Evolutionary conservation across 2,329 filamentous ascomycete species (phyloP).

Genomic region (Claviceps monticola): DNA sequence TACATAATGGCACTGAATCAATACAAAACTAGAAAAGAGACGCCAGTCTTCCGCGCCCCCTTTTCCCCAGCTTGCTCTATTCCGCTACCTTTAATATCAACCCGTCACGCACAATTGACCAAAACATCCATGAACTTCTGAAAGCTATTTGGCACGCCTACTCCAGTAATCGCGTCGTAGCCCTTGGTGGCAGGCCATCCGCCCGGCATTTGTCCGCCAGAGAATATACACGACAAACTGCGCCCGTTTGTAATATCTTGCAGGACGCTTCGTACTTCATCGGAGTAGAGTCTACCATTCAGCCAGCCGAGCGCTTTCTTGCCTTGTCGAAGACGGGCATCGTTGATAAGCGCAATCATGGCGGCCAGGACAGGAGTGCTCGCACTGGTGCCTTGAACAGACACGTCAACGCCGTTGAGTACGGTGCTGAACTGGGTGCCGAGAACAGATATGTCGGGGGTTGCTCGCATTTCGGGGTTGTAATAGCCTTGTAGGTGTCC

Average conservation of each 20-base stretch:
- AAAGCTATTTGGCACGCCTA: slow-evolving; percentile 33
- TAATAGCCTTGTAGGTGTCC: slow-evolving; percentile 30
- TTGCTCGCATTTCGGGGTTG: slow-evolving; percentile 30
- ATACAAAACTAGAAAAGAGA: no score
- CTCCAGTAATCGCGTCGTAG: slow-evolving; percentile 36
- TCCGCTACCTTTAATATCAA: no score
- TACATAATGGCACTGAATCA: no score
- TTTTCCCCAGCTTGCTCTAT: no score
- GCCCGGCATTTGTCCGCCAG: slow-evolving; percentile 16
- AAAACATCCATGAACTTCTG: slow-evolving; percentile 21
- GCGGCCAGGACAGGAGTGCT: slow-evolving; percentile 40
- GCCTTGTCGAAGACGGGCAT: slow-evolving; percentile 32
- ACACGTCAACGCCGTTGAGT: slow-evolving; percentile 13
- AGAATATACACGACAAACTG: slow-evolving; percentile 26
- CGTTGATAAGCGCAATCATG: slow-evolving; percentile 41
- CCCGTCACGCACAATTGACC: slow-evolving; percentile 9
- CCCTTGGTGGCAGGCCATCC: slow-evolving; percentile 32
- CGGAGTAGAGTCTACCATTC: slow-evolving; percentile 34
- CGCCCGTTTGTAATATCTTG: slow-evolving; percentile 28
- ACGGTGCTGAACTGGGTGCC: slow-evolving; percentile 39
- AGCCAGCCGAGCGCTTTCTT: slow-evolving; percentile 39
- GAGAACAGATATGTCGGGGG: slow-evolving; percentile 40
- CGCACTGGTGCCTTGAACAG: slow-evolving; percentile 33
- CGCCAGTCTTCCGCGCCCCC: no score
- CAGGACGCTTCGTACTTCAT: slow-evolving; percentile 21